Base-by-base conservation (phyloP, 75 land plant species). In the Picea glauca region DNA sequence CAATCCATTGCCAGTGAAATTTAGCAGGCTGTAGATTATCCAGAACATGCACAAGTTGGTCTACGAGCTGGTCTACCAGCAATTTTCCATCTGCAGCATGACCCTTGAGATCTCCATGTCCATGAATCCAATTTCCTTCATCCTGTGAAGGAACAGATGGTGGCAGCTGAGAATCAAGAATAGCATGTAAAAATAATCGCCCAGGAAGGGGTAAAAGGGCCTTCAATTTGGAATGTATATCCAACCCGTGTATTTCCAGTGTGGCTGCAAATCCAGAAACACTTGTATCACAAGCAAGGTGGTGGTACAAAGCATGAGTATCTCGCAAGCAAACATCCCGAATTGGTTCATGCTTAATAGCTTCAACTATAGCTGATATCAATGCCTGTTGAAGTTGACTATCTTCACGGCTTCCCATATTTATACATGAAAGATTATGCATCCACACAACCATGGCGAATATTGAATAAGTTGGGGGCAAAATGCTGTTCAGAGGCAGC, bases 1-100 rank as follows among this genome's bases (percentile, higher is more conserved):
- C 99, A 63, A 97, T 84, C 99, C 99, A 97, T 76, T 97, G 99
- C 99, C 99, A 97, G 81, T 97, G 99, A 79, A 94, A 90, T 68
- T 89, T 97, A 60, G 98, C 99, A 43, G 98, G 98, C 66, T 97
- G 99, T 72, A 97, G 62, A 20, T 92, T 85, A 83, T 97, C 95
- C 85, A 97, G 63, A 62, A 91, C 88, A 81, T 90, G 84, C 11
- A 93, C 88, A 82, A 95, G 80, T 78, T 89, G 89, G 14, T 90
- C 84, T 6, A 93, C 88, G 83, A 95, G 80, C 77, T 89, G 89
- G 18, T 89, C 83, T 59, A 75, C 58, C 68, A 86, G 82, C 66
- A 83, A 87, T 61, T 70, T 21, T 30, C 86, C 88, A 72, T 78
- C 83, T 77, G 85, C 89, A 33, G 72, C 26, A 6, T 18, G 75